Percentiles rank a stretch among this genome's conserved stretches.
Conservation (phyloP, 306 rosid species). For the Pyrus pyrifolia region DNA sequence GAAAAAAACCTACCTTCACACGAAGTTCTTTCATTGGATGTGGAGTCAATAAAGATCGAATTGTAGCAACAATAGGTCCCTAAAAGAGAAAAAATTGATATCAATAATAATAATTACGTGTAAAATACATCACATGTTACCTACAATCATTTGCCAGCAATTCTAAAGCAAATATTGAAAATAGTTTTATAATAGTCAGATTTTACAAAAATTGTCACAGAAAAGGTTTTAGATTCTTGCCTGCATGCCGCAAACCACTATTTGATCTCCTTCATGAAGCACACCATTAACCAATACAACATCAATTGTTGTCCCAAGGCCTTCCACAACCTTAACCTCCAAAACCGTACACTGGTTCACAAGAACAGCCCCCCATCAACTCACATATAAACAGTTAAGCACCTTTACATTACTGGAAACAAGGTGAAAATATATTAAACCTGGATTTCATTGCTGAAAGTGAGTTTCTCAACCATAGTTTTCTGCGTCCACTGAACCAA, state of each 20-base stretch:
- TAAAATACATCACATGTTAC: neutral
- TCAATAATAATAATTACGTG: neutral
- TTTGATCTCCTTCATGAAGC: constrained; percentile 98
- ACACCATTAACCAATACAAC: constrained; percentile 92
- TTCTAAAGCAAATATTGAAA: neutral
- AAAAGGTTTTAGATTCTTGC: constrained; percentile 31
- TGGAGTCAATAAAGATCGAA: constrained; percentile 92
- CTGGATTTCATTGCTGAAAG: constrained; percentile 83
- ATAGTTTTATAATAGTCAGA: constrained; percentile 2
- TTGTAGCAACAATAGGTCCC: constrained; percentile 84
- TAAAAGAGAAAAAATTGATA: constrained; percentile 16
- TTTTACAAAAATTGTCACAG: neutral
- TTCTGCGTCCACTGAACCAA: constrained; percentile 89
- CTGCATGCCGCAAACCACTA: constrained; percentile 97
- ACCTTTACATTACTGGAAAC: constrained; percentile 17
- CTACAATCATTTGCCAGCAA: neutral
- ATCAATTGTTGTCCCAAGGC: constrained; percentile 96
- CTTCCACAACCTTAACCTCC: constrained; percentile 97
- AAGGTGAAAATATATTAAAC: constrained; percentile 32
- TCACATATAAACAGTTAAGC: constrained; percentile 15
- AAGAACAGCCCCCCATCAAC: constrained; percentile 26
- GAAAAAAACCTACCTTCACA: constrained; percentile 54
- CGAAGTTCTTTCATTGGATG: constrained; percentile 99
- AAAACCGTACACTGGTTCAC: constrained; percentile 80
- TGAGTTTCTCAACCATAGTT: constrained; percentile 86